Percentiles rank a stretch among this genome's conserved stretches.
Conservation (phyloP, 257 asterid genomes). For the Echites panduratus region DNA sequence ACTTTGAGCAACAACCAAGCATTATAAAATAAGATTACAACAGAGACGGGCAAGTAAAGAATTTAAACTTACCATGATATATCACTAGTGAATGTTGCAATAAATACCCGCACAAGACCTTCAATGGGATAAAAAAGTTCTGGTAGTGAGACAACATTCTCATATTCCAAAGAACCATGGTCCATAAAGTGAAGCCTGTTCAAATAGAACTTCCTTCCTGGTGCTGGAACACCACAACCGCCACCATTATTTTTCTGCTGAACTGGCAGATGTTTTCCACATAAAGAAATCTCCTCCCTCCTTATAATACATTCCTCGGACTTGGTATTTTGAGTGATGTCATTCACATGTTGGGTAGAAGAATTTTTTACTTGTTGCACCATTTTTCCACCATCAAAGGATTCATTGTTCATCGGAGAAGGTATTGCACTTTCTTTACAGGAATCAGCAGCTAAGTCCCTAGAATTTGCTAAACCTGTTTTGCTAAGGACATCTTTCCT, state of each 20-base stretch:
- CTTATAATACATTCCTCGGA: slow-evolving; percentile 18
- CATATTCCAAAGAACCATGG: slow-evolving; percentile 28
- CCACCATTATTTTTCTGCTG: slow-evolving; percentile 18
- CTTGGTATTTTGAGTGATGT: slow-evolving; percentile 15
- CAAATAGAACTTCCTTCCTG: slow-evolving; percentile 69
- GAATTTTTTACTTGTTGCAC: slow-evolving; percentile 19
- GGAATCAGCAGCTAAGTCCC: slow-evolving; percentile 17
- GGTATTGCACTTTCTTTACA: slow-evolving; percentile 24
- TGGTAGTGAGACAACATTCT: slow-evolving; percentile 56
- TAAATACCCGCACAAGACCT: slow-evolving; percentile 54
- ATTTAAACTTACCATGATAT: slow-evolving; percentile 52
- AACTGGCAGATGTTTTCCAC: slow-evolving; percentile 21
- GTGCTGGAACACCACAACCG: slow-evolving; percentile 39
- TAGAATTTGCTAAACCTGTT: slow-evolving; percentile 27
- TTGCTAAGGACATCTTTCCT: slow-evolving; percentile 40
- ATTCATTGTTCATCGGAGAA: slow-evolving; percentile 22
- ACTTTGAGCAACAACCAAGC: not conserved
- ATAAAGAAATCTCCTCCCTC: slow-evolving; percentile 22
- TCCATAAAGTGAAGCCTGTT: slow-evolving; percentile 52
- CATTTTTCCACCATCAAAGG: slow-evolving; percentile 17
- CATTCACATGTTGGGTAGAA: slow-evolving; percentile 22
- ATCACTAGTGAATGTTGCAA: slow-evolving; percentile 82
- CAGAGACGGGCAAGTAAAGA: not conserved
- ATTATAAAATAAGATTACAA: not conserved
- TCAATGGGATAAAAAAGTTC: slow-evolving; percentile 74